phyloP scores from a whole-genome alignment of 2,329 filamentous ascomycete genomes.

The Cryphonectria radicalis region DNA sequence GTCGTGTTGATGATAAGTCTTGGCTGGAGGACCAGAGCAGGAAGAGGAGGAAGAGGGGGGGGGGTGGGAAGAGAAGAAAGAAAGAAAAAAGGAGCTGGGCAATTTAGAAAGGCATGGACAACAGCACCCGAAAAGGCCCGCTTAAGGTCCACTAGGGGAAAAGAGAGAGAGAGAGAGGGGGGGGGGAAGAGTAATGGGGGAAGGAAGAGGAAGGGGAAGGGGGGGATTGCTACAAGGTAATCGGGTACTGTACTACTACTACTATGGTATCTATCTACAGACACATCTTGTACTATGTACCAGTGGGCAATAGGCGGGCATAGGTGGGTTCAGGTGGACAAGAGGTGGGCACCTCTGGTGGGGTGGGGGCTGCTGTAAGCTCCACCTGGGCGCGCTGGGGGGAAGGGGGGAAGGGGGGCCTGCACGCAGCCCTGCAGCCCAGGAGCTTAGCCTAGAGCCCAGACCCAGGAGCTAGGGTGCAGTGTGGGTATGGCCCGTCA shows the following conservation, averaged over 20 bases:
- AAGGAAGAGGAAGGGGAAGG: too few relatives aligned
- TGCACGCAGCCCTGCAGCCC: not conserved
- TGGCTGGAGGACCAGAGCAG: not conserved
- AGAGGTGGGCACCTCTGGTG: constrained; percentile 10
- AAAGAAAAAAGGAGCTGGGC: constrained; percentile 26
- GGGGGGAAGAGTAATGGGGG: too few relatives aligned
- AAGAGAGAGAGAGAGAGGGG: constrained; percentile 1
- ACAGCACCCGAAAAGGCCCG: constrained; percentile 10
- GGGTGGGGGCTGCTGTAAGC: constrained; percentile 3
- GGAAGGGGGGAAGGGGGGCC: not conserved
- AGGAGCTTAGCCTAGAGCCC: not conserved
- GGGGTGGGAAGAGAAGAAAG: too few relatives aligned
- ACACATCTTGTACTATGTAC: not conserved
- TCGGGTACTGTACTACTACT: not conserved
- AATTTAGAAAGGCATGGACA: constrained; percentile 21
- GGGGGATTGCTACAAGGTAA: not conserved
- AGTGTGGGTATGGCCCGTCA: not conserved
- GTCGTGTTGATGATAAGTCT: not conserved
- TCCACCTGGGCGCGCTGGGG: not conserved
- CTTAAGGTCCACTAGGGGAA: constrained; percentile 14
- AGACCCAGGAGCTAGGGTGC: not conserved
- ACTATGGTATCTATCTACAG: not conserved
- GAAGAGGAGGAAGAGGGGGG: not conserved
- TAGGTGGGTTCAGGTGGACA: constrained; percentile 8
- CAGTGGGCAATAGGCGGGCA: not conserved